Evolutionary conservation across 352 stramenopile genomes (phyloP).

Genomic region (Peronospora farinosa): DNA sequence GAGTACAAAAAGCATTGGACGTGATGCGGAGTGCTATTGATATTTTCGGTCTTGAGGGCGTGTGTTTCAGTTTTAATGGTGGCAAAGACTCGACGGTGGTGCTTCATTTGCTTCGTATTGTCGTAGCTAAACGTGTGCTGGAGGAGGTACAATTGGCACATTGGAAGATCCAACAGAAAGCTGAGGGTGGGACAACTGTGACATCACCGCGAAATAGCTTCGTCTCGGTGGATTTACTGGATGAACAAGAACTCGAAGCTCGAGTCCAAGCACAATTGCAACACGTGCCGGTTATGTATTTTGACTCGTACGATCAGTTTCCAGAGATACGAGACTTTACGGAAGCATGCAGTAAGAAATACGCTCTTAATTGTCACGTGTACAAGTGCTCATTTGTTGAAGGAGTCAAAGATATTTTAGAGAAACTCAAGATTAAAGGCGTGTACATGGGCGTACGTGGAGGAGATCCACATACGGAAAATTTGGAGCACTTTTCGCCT

Average conservation of each 20-base stretch:
- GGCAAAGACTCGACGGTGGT: slow-evolving; percentile 91
- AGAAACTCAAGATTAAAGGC: slow-evolving; percentile 80
- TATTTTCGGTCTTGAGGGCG: slow-evolving; percentile 67
- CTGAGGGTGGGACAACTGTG: slow-evolving; percentile 30
- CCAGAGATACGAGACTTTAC: slow-evolving; percentile 88
- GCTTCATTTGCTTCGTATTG: slow-evolving; percentile 84
- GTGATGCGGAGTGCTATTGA: slow-evolving; percentile 73
- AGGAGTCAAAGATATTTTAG: slow-evolving; percentile 88
- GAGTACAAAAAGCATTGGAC: slow-evolving; percentile 64
- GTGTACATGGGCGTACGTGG: slow-evolving; percentile 88
- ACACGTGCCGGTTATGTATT: slow-evolving; percentile 91
- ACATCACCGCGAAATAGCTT: slow-evolving; percentile 60
- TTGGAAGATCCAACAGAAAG: slow-evolving; percentile 10
- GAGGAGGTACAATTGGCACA: slow-evolving; percentile 25
- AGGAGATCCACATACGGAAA: slow-evolving; percentile 90
- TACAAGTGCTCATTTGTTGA: slow-evolving; percentile 89
- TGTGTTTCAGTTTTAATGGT: slow-evolving; percentile 90
- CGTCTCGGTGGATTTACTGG: slow-evolving; percentile 43
- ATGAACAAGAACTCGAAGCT: slow-evolving; percentile 44
- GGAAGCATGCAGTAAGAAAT: slow-evolving; percentile 52
- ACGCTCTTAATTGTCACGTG: slow-evolving; percentile 56
- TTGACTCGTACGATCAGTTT: slow-evolving; percentile 94
- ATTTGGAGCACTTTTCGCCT: slow-evolving; percentile 80
- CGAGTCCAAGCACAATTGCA: slow-evolving; percentile 39
- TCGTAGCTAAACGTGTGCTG: slow-evolving; percentile 66